Evolutionary conservation across 139 green algal genomes (phyloP).

Genomic region (Asterochloris erici): DNA sequence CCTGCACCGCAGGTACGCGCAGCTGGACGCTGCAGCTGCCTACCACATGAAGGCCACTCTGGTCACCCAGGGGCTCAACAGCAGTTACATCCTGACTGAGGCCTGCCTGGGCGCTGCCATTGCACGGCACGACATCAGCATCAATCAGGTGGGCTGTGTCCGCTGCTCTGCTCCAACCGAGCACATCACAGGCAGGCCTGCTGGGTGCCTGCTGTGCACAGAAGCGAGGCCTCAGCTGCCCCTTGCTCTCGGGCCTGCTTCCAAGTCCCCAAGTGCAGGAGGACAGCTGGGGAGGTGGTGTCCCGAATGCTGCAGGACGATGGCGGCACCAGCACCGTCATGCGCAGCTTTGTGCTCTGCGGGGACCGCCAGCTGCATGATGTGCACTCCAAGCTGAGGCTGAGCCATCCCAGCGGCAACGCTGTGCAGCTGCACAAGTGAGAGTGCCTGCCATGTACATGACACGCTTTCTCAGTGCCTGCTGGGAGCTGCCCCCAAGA

Average conservation of each 20-base stretch:
- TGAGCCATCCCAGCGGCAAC: slow-evolving; percentile 72
- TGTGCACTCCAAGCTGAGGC: slow-evolving; percentile 82
- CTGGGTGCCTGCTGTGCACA: too few species aligned
- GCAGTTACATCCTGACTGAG: slow-evolving; percentile 77
- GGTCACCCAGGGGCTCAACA: slow-evolving; percentile 65
- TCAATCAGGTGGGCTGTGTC: slow-evolving; percentile 61
- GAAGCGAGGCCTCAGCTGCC: too few species aligned
- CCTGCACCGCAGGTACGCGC: slow-evolving; percentile 38
- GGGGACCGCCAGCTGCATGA: slow-evolving; percentile 90
- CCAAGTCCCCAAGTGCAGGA: too few species aligned
- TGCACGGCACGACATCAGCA: slow-evolving; percentile 79
- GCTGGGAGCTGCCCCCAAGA: too few species aligned
- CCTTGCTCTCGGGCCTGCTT: too few species aligned
- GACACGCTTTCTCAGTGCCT: too few species aligned
- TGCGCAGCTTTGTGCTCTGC: slow-evolving; percentile 88
- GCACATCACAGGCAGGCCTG: too few species aligned
- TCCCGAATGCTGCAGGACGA: slow-evolving; percentile 24
- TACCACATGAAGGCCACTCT: slow-evolving; percentile 79
- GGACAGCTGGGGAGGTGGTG: not conserved
- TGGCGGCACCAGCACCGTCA: slow-evolving; percentile 59
- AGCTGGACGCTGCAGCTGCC: slow-evolving; percentile 40
- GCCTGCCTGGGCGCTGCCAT: slow-evolving; percentile 66
- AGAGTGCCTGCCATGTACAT: not conserved
- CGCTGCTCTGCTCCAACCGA: not conserved
- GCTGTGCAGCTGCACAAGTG: slow-evolving; percentile 96